phyloP scores from a whole-genome alignment of 2,329 filamentous ascomycete genomes.

The Aspergillus ibericus region DNA sequence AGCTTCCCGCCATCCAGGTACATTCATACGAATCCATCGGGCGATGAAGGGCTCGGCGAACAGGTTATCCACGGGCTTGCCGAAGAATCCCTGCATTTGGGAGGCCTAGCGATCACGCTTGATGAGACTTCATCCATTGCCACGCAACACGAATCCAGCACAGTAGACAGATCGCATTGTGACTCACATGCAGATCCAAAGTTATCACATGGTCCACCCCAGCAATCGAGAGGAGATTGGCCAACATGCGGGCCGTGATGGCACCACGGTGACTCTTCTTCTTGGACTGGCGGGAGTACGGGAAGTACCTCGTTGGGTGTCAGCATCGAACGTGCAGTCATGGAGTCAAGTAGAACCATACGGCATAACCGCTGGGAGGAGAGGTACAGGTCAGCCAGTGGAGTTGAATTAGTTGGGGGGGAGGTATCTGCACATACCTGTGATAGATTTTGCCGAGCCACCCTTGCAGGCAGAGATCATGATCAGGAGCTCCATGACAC shows the following conservation, averaged over 20 bases:
- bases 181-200: constrained; percentile 79
- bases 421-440: constrained; percentile 61
- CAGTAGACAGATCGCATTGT: constrained; percentile 5
- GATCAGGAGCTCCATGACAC: constrained; percentile 98
- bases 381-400: constrained; percentile 8
- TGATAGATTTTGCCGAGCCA: constrained; percentile 93
- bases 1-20: constrained; percentile 80
- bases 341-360: constrained; percentile 39
- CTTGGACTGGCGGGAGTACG: constrained; percentile 98
- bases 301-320: constrained; percentile 69
- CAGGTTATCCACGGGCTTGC: constrained; percentile 94
- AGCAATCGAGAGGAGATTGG: constrained; percentile 88
- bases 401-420: neutral
- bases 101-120: constrained; percentile 55
- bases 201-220: constrained; percentile 98
- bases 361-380: constrained; percentile 46
- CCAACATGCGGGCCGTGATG: constrained; percentile 95
- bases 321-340: constrained; percentile 34
- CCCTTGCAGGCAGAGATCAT: constrained; percentile 99
- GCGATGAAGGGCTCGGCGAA: constrained; percentile 94
- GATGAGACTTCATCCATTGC: constrained; percentile 18
- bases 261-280: constrained; percentile 97
- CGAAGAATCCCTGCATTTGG: constrained; percentile 99
- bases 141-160: neutral
- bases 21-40: constrained; percentile 89